Percentiles rank a stretch among this genome's conserved stretches.
phyloP scores from a whole-genome alignment of 345 rosid species.

The Pistacia integerrima region DNA sequence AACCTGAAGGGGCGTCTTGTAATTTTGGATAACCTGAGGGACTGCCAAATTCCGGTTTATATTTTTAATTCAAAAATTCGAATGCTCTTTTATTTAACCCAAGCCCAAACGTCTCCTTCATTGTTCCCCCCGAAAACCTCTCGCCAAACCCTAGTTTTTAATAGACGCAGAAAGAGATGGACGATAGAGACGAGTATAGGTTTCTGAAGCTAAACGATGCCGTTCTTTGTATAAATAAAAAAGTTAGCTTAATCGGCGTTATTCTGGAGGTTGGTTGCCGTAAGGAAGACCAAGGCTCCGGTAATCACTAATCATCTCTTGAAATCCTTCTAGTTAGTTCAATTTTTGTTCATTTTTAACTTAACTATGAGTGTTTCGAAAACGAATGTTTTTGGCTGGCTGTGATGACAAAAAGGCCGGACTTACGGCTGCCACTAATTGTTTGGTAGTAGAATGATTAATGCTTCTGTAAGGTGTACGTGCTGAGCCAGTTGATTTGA shows the following conservation, averaged over 20 bases:
- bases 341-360: neutral
- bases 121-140: neutral
- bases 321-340: neutral
- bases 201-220: slow-evolving; percentile 65
- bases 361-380: neutral
- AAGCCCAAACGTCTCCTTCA: no score
- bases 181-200: slow-evolving; percentile 44
- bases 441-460: slow-evolving; percentile 61
- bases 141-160: neutral
- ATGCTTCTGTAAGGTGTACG: slow-evolving; percentile 33
- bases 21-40: no score
- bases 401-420: slow-evolving; percentile 74
- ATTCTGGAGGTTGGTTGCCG: slow-evolving; percentile 57
- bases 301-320: slow-evolving; percentile 28
- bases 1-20: no score
- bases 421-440: slow-evolving; percentile 55
- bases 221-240: slow-evolving; percentile 50
- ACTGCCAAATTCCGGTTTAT: no score
- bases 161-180: slow-evolving; percentile 18
- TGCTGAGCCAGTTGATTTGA: slow-evolving; percentile 46
- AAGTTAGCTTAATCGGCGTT: slow-evolving; percentile 58
- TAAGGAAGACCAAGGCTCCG: slow-evolving; percentile 49
- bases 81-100: no score
- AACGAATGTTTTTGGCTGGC: slow-evolving; percentile 33
- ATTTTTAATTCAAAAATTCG: no score